A percentile compares a stretch with the other conserved stretches of the same genome.
phyloP scores from a whole-genome alignment of 495 filamentous ascomycete species.

The Cercophora newfieldiana region DNA sequence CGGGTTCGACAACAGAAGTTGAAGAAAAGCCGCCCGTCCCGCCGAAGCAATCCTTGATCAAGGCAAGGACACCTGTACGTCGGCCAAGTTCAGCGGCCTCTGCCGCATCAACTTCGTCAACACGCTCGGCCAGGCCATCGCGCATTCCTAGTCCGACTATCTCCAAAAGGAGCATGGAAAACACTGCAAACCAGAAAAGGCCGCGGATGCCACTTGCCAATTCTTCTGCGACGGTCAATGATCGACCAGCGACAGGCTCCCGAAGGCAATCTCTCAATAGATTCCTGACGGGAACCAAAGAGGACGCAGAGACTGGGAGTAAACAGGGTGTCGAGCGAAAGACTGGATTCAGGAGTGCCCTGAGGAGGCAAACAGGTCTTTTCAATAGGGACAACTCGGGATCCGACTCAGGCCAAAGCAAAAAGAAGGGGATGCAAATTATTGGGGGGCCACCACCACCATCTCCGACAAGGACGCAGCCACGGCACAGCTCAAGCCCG shows the following conservation, averaged over 20 bases:
- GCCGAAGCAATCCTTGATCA: conserved; percentile 19
- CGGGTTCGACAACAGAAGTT: conserved; percentile 13
- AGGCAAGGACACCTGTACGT: background rate
- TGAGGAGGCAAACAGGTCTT: conserved; percentile 30
- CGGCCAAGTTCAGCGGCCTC: conserved; percentile 22
- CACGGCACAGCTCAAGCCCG: conserved; percentile 3
- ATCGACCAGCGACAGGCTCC: conserved; percentile 21
- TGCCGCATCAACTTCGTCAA: conserved; percentile 17
- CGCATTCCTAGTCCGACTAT: conserved; percentile 12
- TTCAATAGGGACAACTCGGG: conserved; percentile 34
- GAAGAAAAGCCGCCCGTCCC: conserved; percentile 26
- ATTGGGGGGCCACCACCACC: background rate
- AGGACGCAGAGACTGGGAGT: conserved; percentile 15
- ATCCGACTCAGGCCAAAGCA: conserved; percentile 25
- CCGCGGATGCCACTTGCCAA: conserved; percentile 35
- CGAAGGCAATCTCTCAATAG: conserved; percentile 32
- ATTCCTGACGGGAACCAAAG: conserved; percentile 20
- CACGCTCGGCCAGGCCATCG: conserved; percentile 4
- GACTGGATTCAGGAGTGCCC: conserved; percentile 33
- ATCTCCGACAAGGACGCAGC: conserved; percentile 8
- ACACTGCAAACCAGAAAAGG: conserved; percentile 49
- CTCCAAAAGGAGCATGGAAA: conserved; percentile 26
- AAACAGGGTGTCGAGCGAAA: conserved; percentile 32
- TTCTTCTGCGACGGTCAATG: conserved; percentile 19
- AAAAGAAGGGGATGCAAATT: conserved; percentile 24